Base-by-base conservation (phyloP, 257 asterid genomes). In the Penstemon barbatus region DNA sequence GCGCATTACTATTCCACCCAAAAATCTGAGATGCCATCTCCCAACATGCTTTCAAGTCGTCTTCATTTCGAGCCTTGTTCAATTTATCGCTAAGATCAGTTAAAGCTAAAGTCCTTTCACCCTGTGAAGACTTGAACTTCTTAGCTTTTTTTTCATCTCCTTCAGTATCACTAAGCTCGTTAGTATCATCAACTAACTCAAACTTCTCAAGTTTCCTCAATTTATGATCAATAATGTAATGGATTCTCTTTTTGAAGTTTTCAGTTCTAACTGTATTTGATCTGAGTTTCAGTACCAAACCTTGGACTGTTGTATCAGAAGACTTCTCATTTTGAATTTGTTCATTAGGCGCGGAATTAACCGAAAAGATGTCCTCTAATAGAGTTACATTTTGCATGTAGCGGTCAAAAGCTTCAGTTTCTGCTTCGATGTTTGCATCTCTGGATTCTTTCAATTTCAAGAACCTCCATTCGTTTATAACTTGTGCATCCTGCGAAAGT, bases 381-480 rank as follows among this genome's bases (percentile, higher is more conserved):
- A 94, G 78, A 68, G 69, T 64, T 6, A 87, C 86, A 66, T 91
- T 91, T 74, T 79, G 85, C 83, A 85, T 65, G 87, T 94, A 94
- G 40, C 90, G 88, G 78, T 91, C 95, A 73, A 94, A 91, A 59
- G 93, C 88, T 74, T 89, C 97, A 64, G 81, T 80, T 81, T 94
- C 97, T 25, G 81, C 83, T 80, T 78, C 89, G 46, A 87, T 69
- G 39, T 89, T 88, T 57, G 86, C 76, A 36, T 86, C 91, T 72
- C 73, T 89, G 71, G 76, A 87, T 77, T 91, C 97, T 80, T 85
- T 94, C 80, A 94, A 60, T 85, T 89, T 91, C 70, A 79, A 68
- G 82, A 90, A 94, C 80, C 97, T 94, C 97, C 97, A 91, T 70
- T 94, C 95, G 2, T 91, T 94, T 74, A 89, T 81, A 70, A 84